These are phyloP conservation scores for Fusarium sp. DNA, from an alignment of 2,329 filamentous ascomycete species.

Conservation along the genomic window DNA sequence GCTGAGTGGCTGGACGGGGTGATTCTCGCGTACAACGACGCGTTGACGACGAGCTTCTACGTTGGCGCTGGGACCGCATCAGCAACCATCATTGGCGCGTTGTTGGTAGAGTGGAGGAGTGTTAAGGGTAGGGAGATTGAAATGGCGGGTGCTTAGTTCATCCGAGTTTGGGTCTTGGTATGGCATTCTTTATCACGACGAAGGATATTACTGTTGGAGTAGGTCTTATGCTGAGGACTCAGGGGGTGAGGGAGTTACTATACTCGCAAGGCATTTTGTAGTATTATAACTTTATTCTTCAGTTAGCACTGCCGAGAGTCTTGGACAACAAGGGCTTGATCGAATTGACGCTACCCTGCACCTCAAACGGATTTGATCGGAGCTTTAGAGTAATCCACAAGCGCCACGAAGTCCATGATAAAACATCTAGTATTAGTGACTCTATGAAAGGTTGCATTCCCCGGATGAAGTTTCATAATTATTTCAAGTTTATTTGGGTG, in stretches of 20 bases:
- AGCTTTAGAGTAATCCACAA: too few relatives aligned
- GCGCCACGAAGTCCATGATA: too few relatives aligned
- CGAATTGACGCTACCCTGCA: not conserved
- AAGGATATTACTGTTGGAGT: not conserved
- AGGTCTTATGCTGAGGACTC: not conserved
- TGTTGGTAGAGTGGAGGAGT: conserved; percentile 66
- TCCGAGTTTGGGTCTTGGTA: not conserved
- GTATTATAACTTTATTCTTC: not conserved
- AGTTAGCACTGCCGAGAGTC: not conserved
- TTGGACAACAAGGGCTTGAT: not conserved
- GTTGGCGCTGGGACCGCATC: conserved; percentile 60
- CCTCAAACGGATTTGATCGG: not conserved
- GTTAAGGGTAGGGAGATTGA: conserved; percentile 67
- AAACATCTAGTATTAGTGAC: too few relatives aligned
- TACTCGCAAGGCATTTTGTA: not conserved
- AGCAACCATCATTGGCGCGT: conserved; percentile 58
- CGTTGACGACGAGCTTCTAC: conserved; percentile 59
- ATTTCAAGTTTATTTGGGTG: too few relatives aligned
- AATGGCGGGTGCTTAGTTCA: conserved; percentile 45
- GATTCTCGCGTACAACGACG: conserved; percentile 59
- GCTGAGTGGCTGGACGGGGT: conserved; percentile 52
- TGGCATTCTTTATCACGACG: not conserved
- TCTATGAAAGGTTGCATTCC: too few relatives aligned
- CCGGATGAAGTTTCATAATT: too few relatives aligned
- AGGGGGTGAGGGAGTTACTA: not conserved